Evolutionary conservation across 495 filamentous ascomycete genomes (phyloP), one percentile per base, ranked within the genome.

Genomic region (Xylaria sp.): DNA sequence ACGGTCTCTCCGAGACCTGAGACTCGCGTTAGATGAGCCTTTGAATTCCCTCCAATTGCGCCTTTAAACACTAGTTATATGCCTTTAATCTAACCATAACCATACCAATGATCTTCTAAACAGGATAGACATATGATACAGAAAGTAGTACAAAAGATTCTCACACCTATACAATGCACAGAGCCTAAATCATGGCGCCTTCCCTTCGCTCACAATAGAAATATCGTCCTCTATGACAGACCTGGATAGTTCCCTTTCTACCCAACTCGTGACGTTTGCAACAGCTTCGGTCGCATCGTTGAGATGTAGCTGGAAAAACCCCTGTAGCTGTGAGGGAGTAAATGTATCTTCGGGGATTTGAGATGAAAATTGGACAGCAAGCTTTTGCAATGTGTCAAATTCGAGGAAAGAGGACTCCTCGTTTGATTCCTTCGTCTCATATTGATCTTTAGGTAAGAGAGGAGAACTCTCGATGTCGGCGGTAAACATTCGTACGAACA

Each of bases 281-380:
- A 86, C 75, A 1, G 90, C 89, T 41, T 79, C 74, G n/a, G 76
- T 65, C 8, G 90, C 87, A 14, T 82, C 81, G 15, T 87, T 83
- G 40, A 88, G 85, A 74, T 88, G 79, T 21, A 82, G 82, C 52
- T 91, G 84, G 11, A 93, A 79, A 72, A 85, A 91, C 0, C 86
- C 88, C 75, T 93, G 90, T n/a, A 93, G 78, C 68, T 92, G 88
- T 12, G 90, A 90, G 15, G 90, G 90, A 0, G 89, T 90, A 68
- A 92, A 88, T 26, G 81, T 81, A 37, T 83, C 72, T 3, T 85
- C 82, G 0, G 89, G 90, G 21, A 91, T 79, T 5, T 79, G 74
- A 7, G 74, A 72, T 21, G 84, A 80, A 67, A 91, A 92, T 19
- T 84, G 77, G 6, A 79, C 69, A 4, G 88, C 86, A 46, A 89